Evolutionary conservation across 202 grass and related monocot genomes (phyloP).

Genomic region (Setaria viridis): DNA sequence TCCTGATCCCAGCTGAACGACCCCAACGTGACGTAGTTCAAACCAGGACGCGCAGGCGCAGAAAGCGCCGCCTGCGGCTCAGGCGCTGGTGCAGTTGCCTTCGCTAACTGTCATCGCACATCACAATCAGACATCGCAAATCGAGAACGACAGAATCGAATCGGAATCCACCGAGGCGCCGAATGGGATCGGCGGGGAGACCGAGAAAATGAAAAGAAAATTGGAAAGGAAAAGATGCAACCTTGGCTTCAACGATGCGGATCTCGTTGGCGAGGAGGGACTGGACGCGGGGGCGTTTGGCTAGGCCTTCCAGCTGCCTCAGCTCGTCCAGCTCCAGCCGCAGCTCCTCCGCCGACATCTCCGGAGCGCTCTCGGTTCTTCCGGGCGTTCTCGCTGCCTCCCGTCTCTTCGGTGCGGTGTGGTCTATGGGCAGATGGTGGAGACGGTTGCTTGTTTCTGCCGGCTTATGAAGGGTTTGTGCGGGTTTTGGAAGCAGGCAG

Average conservation of each 20-base stretch:
- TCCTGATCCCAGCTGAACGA: conserved; percentile 98
- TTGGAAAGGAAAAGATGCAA: background rate
- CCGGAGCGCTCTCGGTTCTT: background rate
- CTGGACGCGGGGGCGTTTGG: conserved; percentile 73
- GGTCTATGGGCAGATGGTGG: background rate
- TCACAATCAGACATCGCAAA: background rate
- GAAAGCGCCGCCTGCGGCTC: conserved; percentile 30
- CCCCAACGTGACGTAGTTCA: conserved; percentile 69
- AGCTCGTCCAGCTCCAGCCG: conserved; percentile 83
- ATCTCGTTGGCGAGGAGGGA: conserved; percentile 76
- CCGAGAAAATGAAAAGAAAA: background rate
- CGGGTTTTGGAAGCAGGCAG: conserved; percentile 48
- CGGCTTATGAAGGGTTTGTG: conserved; percentile 30
- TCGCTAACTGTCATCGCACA: conserved; percentile 44
- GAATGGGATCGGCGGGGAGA: background rate
- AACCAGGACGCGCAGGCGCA: conserved; percentile 26
- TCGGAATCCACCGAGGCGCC: background rate
- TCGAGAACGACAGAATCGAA: background rate
- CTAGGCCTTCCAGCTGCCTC: conserved; percentile 61
- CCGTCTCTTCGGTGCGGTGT: background rate
- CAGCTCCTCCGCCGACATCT: conserved; percentile 71
- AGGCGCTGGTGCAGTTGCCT: conserved; percentile 28
- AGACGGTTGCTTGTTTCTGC: background rate
- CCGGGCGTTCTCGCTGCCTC: background rate
- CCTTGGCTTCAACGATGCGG: conserved; percentile 71